phyloP scores from a whole-genome alignment of 2,329 filamentous ascomycete species.

The Fusarium sacchari region DNA sequence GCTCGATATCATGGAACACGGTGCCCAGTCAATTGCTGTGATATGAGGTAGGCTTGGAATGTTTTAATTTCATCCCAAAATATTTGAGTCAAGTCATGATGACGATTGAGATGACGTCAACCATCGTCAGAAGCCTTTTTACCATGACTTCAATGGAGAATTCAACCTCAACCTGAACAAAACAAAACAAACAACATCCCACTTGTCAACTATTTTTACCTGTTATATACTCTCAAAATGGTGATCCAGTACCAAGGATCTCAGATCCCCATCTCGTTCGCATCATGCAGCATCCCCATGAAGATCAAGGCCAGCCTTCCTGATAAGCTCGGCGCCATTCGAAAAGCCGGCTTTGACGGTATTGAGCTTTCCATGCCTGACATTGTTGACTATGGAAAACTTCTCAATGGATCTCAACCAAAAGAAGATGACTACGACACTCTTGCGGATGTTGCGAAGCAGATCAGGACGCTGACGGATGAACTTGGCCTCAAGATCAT shows the following conservation, averaged over 20 bases:
- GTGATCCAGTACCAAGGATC: constrained; percentile 7
- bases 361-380: constrained; percentile 82
- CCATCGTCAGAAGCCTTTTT: neutral
- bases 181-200: neutral
- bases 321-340: constrained; percentile 69
- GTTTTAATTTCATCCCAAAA: neutral
- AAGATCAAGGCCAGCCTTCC: constrained; percentile 61
- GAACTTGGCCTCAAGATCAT: constrained; percentile 68
- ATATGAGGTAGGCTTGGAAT: neutral
- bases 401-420: constrained; percentile 62
- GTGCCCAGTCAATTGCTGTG: too few species aligned
- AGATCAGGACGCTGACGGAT: constrained; percentile 65
- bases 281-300: constrained; percentile 65
- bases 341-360: constrained; percentile 71
- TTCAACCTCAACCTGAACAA: too few species aligned
- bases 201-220: accelerated
- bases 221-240: neutral
- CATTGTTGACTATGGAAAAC: constrained; percentile 68
- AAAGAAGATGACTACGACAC: constrained; percentile 67
- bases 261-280: constrained; percentile 52
- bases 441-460: constrained; percentile 63
- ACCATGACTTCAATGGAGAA: neutral
- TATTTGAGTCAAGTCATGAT: neutral
- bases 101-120: constrained; percentile 22
- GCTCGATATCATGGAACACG: accelerated